These are phyloP conservation scores for Aegle marmelos DNA, from an alignment of 345 rosid genomes.

Conservation along the genomic window DNA sequence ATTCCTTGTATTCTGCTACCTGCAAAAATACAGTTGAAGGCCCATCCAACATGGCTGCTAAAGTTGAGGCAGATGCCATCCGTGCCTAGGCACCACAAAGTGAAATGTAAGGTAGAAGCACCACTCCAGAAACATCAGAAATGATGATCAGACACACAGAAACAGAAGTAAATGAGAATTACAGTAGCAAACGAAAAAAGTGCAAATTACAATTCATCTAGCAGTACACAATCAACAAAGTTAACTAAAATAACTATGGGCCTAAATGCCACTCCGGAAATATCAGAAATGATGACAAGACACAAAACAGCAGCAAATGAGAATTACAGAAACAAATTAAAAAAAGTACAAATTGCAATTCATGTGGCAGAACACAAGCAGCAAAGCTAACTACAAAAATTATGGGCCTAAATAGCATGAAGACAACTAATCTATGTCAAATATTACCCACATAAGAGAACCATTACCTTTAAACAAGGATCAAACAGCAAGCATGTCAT, in stretches of 20 bases:
- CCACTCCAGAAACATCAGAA: background rate
- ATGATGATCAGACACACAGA: background rate
- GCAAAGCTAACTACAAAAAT: constrained; percentile 8
- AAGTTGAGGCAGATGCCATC: constrained; percentile 73
- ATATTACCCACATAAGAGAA: background rate
- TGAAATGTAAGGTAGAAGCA: constrained; percentile 16
- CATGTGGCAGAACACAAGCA: background rate
- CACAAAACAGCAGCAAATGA: background rate
- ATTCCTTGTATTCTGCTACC: constrained; percentile 88
- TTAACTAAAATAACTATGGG: no score
- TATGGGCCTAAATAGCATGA: background rate
- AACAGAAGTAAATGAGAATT: background rate
- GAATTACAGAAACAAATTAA: background rate
- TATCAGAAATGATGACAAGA: background rate
- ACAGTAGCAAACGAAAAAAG: background rate
- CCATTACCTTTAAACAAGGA: constrained; percentile 77
- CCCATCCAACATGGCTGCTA: constrained; percentile 80
- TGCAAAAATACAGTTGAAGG: constrained; percentile 82
- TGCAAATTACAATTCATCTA: background rate
- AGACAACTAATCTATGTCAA: constrained; percentile 1
- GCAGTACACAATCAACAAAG: background rate
- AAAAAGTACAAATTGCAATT: background rate
- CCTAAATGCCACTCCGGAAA: background rate
- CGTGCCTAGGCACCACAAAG: constrained; percentile 58
- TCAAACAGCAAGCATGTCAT: constrained; percentile 87